Evolutionary conservation across 106 monocot genomes (phyloP).

Genomic region (Xerophyta viscosa): DNA sequence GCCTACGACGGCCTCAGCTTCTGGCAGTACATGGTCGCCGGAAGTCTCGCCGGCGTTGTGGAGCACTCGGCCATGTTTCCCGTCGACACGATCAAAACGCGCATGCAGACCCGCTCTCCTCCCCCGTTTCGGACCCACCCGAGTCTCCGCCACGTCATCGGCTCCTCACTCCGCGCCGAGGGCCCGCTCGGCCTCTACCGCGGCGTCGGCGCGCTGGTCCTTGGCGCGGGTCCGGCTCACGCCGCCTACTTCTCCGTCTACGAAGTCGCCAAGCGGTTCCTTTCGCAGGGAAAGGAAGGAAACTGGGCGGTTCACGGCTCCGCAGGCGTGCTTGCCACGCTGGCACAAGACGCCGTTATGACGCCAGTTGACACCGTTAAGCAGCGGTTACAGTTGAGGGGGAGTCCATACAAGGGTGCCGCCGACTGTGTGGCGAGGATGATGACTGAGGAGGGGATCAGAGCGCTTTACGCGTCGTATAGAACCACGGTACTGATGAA

Average conservation of each 20-base stretch:
- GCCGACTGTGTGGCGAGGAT: constrained; percentile 62
- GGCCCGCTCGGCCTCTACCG: constrained; percentile 73
- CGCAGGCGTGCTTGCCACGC: constrained; percentile 73
- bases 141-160: constrained; percentile 35
- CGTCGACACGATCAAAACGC: constrained; percentile 90
- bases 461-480: constrained; percentile 79
- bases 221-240: constrained; percentile 92
- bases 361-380: constrained; percentile 95
- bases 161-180: constrained; percentile 28
- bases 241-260: constrained; percentile 96
- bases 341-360: constrained; percentile 83
- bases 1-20: constrained; percentile 73
- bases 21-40: constrained; percentile 90
- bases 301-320: constrained; percentile 48
- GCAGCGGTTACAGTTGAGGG: constrained; percentile 83
- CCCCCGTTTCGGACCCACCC: constrained; percentile 19
- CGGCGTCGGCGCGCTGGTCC: constrained; percentile 77
- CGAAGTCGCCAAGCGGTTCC: constrained; percentile 49
- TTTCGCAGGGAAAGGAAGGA: constrained; percentile 36
- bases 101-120: constrained; percentile 59
- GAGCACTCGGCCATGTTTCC: constrained; percentile 99
- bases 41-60: constrained; percentile 81
- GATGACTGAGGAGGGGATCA: constrained; percentile 60
- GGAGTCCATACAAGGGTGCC: constrained; percentile 77
- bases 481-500: constrained; percentile 94